Base-by-base conservation (phyloP, 2,329 filamentous ascomycete species). In the Phoma sp. region DNA sequence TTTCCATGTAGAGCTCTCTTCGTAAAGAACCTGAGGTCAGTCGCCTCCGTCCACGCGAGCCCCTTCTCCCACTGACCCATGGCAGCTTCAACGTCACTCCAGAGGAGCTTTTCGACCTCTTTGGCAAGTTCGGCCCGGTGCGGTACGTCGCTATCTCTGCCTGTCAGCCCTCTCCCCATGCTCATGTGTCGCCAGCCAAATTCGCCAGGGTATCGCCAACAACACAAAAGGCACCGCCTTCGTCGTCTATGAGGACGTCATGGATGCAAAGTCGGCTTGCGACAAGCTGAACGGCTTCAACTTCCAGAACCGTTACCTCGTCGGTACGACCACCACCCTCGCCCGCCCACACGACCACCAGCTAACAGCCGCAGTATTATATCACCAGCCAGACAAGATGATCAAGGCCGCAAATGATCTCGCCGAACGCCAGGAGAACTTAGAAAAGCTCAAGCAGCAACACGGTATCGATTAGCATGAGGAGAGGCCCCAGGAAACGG, bases 261-360 rank as follows among this genome's bases (percentile, higher is more conserved):
- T 95, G 85, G 95, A 99, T 84, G 93, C 95, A 67, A 99, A 99
- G 83, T 89, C 92, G 80, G 95, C 95, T 74, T 98, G 95, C 84
- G 95, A 99, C 84, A 97, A 98, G 83, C 85, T 99, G 78, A 99
- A 99, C 84, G 95, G 95, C 76, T 99, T 96, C 88, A 99, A 99
- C 83, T 99, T 99, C 79, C 95, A 99, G 83, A 96, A 94, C 81
- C 90, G 95, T 77, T 99, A 99, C 80, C 91, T 99, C 70, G 95
- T 99, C 74, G 92, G 92, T 96, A 86, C 60, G 91, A 43, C 32
- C 38, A 21, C 44, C 12, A 37, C 48, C 19, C 21, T 32, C 45
- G 31, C 9, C 19, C 24, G n/a, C 43, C 29, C 43, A 19, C 8
- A 22, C 22, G 15, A 1, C 31, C 5, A 15, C 8, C 22, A 29